A percentile compares a stretch with the other conserved stretches of the same genome.
Conservation (phyloP, 176 grass and related monocot species). For the Chrysopogon serrulatus region DNA sequence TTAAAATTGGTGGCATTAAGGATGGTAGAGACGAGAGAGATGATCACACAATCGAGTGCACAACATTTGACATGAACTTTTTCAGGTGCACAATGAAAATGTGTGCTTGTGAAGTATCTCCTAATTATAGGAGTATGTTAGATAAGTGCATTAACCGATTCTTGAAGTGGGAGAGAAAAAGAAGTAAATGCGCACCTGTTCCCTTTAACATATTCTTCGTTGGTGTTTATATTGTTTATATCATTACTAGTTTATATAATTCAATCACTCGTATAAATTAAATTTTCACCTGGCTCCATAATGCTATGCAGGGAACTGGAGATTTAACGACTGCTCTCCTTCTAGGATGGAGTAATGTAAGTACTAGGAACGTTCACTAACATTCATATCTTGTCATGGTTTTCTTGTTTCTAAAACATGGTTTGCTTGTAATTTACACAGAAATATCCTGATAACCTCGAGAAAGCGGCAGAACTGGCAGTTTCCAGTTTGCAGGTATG, state of each 20-base stretch:
- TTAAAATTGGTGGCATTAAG: not conserved
- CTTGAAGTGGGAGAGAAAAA: constrained; percentile 2
- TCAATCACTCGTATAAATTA: not conserved
- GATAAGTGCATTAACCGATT: not conserved
- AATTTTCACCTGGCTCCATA: constrained; percentile 2
- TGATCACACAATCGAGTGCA: not conserved
- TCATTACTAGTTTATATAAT: not conserved
- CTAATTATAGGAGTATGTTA: not conserved
- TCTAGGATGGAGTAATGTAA: constrained; percentile 99
- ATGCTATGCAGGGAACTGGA: constrained; percentile 80
- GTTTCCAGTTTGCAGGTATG: constrained; percentile 91
- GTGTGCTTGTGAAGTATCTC: not conserved
- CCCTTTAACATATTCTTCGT: not conserved
- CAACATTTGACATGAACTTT: not conserved
- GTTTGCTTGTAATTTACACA: constrained; percentile 31
- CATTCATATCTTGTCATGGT: not conserved
- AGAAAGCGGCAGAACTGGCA: constrained; percentile 86
- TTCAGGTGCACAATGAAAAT: not conserved
- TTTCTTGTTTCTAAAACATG: not conserved
- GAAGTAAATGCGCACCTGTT: not conserved
- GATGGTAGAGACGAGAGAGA: not conserved
- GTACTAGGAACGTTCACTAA: not conserved
- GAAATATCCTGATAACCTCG: constrained; percentile 93
- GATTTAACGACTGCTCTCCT: constrained; percentile 91
- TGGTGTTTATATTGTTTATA: constrained; percentile 12